Conservation (phyloP, 371 early-diverging fungal genomes). For the Massospora cicadina region DNA sequence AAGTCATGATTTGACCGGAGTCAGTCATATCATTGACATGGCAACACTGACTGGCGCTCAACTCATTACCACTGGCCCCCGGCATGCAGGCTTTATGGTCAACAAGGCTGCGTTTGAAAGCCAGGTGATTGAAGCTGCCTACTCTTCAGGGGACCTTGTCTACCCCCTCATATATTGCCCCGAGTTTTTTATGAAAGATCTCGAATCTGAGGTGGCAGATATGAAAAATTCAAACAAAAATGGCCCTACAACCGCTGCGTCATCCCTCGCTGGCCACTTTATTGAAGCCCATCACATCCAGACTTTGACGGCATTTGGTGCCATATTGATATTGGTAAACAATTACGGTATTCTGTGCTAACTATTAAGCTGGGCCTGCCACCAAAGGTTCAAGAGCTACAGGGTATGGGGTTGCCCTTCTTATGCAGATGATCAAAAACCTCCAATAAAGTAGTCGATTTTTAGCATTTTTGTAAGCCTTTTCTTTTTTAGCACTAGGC, state of each 20-base stretch:
- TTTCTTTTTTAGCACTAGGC: too few relatives aligned
- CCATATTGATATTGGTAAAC: constrained; percentile 5
- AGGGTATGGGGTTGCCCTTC: constrained; percentile 4
- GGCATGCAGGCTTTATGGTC: constrained; percentile 9
- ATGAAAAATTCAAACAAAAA: constrained; percentile 7
- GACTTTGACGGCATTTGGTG: constrained; percentile 5
- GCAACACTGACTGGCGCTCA: constrained; percentile 12
- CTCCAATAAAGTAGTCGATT: too few relatives aligned
- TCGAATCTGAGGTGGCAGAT: constrained; percentile 7
- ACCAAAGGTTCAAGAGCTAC: background rate
- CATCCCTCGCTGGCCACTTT: constrained; percentile 4
- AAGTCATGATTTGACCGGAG: constrained; percentile 1
- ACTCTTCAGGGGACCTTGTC: constrained; percentile 1
- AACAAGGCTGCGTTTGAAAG: constrained; percentile 8
- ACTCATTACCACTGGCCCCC: constrained; percentile 6
- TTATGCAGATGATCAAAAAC: background rate
- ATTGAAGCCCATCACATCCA: background rate
- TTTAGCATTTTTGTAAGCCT: too few relatives aligned
- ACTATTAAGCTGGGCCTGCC: constrained; percentile 5
- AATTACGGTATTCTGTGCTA: background rate
- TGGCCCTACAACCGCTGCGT: constrained; percentile 8
- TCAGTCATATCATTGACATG: constrained; percentile 10
- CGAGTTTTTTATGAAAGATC: constrained; percentile 5
- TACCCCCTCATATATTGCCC: background rate
- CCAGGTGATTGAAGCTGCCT: constrained; percentile 12